Evolutionary conservation across 352 stramenopile genomes (phyloP), one percentile per base, ranked within the genome.

Genomic region (Phytopythium kandeliae): DNA sequence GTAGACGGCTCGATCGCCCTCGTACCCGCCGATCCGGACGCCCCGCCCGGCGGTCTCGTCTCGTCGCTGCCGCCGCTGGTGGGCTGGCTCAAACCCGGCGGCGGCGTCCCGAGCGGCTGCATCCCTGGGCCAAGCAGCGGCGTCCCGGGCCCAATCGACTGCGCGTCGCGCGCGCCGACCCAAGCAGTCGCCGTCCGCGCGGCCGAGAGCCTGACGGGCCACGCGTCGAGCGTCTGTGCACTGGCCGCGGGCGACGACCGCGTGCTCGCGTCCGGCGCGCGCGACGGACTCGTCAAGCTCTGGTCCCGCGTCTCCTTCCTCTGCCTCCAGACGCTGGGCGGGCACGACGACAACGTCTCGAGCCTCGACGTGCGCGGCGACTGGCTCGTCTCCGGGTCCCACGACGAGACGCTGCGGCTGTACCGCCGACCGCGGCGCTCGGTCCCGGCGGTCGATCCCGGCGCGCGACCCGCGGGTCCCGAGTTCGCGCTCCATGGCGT

Each of bases 331-430:
- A 85, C 78, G 8, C 70, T 91, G 31, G 77, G 80, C 36, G 77
- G 74, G 10, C 79, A 91, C 47, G 25, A 52, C 5, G 79, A 91
- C 49, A 71, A 70, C n/a, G 79, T 86, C 0, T 86, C 77, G 4
- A 78, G 66, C 42, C 49, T 86, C 22, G 73, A 73, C 26, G 16
- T 89, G 13, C 75, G 62, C 25, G n/a, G 22, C 24, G 53, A 59
- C 1, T 89, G 70, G 73, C 77, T 91, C 3, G 64, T 91, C 2
- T 91, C 79, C 0, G 79, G 76, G 1, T 88, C 79, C 0, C 77
- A 89, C 37, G 79, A 91, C 57, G 58, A 43, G 30, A 87, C 74
- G 4, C 36, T 91, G 30, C 65, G 79, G 17, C 55, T 87, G 6
- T 91, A 87, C 54, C 65, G 63, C 42, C 60, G 53, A n/a, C n/a